phyloP scores from a whole-genome alignment of 2,329 filamentous ascomycete species.

The Colletotrichum chlorophyti region DNA sequence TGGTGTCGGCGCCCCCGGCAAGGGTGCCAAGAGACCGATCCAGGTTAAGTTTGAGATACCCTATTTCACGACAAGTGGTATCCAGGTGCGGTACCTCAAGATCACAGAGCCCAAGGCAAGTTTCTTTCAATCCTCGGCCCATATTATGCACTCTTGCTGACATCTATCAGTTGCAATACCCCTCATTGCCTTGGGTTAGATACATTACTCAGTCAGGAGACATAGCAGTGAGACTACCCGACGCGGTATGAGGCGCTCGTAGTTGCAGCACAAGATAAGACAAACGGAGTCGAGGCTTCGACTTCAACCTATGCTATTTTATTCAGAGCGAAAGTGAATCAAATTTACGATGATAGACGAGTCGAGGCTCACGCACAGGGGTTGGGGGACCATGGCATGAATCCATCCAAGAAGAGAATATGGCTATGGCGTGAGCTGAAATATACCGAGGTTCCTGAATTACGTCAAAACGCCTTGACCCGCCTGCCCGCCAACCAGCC shows the following conservation, averaged over 20 bases:
- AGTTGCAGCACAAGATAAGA: neutral
- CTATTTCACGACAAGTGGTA: slow-evolving; percentile 99
- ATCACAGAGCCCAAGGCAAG: slow-evolving; percentile 98
- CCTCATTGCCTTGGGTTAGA: slow-evolving; percentile 94
- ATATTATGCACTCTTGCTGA: slow-evolving; percentile 14
- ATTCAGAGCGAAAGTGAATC: slow-evolving; percentile 3
- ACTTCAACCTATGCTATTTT: neutral
- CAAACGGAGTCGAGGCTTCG: neutral
- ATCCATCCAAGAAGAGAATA: neutral
- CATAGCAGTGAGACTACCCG: slow-evolving; percentile 93
- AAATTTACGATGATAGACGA: slow-evolving; percentile 5
- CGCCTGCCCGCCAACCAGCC: no score
- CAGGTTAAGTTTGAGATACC: slow-evolving; percentile 99
- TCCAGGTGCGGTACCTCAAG: slow-evolving; percentile 97
- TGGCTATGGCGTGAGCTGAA: no score
- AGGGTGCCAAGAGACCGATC: slow-evolving; percentile 91
- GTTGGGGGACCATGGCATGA: neutral
- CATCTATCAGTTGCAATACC: slow-evolving; percentile 84
- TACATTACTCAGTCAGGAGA: slow-evolving; percentile 99
- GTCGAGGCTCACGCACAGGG: neutral
- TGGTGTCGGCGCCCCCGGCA: slow-evolving; percentile 76
- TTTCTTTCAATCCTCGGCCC: slow-evolving; percentile 18
- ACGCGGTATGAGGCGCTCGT: slow-evolving; percentile 68
- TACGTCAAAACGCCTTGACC: no score
- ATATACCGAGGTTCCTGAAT: no score